Evolutionary conservation across 2,329 filamentous ascomycete genomes (phyloP), one percentile per base, ranked within the genome.

Genomic region (Colletotrichum sp.): DNA sequence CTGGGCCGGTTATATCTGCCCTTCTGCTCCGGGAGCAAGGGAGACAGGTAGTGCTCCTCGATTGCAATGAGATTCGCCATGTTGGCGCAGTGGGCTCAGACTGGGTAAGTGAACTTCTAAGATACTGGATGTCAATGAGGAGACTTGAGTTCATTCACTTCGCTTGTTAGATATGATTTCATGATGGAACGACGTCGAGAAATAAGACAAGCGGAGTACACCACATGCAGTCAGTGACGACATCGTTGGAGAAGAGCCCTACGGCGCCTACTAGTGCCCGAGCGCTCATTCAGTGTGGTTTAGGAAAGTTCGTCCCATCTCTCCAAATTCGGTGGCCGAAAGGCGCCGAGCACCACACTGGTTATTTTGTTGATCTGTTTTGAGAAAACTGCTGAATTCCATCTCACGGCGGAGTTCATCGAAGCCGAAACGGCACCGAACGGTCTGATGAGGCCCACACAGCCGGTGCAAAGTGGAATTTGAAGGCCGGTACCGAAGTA

Each of bases 41-140:
- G 52, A 6, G 72, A 74, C 2, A 72, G 22, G 25, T 72, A 72
- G 11, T 74, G 72, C 16, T 74, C 72, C n/a, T 74, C 72, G 15
- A 72, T 71, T 11, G 68, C 48, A 39, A 74, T 67, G 2, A 74
- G 36, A 0, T 16, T 36, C 25, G 61, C 25, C 72, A 67, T 74
- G 5, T 7, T 25, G 25, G 25, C 4, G 25, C 25, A 25, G 25
- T 25, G 25, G 25, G 25, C 25, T 25, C 25, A 25, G 25, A 25
- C 25, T 25, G 25, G 25, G 25, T 25, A 25, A 25, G 25, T 25
- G 25, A 25, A 25, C 25, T 25, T 25, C 25, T 25, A 25, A 25
- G 25, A 25, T 25, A 25, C 25, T 25, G 25, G 25, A 25, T 25
- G 25, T 25, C 25, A 25, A 25, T 25, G 25, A 25, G 25, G 25